Evolutionary conservation across 441 rosid genomes (phyloP).

Genomic region (Omphalea diandra): DNA sequence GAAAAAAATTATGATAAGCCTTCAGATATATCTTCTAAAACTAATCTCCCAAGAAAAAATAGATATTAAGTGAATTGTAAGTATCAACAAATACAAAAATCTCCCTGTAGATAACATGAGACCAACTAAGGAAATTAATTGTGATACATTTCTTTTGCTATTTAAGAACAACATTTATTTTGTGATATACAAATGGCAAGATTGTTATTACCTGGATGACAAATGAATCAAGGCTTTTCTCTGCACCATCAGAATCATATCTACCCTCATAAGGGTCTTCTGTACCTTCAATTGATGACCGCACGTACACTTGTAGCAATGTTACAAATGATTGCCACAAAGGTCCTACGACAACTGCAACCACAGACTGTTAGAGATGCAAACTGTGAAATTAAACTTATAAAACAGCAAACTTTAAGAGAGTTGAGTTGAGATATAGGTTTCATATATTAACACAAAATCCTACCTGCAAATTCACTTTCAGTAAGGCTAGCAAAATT

Average conservation of each 20-base stretch:
- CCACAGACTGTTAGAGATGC: constrained; percentile 17
- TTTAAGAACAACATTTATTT: background rate
- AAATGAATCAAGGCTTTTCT: constrained; percentile 92
- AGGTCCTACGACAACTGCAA: constrained; percentile 77
- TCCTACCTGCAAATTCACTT: constrained; percentile 71
- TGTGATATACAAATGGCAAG: constrained; percentile 8
- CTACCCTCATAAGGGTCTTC: constrained; percentile 79
- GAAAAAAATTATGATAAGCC: background rate
- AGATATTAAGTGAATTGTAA: background rate
- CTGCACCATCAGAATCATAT: constrained; percentile 97
- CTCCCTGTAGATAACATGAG: background rate
- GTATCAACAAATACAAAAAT: background rate
- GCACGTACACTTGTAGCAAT: constrained; percentile 66
- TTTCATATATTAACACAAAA: background rate
- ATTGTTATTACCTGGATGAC: constrained; percentile 67
- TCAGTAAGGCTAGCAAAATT: constrained; percentile 72
- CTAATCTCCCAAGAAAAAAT: background rate
- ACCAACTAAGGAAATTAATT: background rate
- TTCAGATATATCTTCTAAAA: background rate
- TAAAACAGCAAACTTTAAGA: constrained; percentile 9
- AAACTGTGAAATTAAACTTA: constrained; percentile 12
- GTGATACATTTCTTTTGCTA: background rate
- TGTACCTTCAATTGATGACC: constrained; percentile 72
- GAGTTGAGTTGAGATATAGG: constrained; percentile 9
- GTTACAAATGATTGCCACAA: constrained; percentile 89